Conservation (phyloP, 2,329 filamentous ascomycete genomes). For the Pseudonectria foliicola region DNA sequence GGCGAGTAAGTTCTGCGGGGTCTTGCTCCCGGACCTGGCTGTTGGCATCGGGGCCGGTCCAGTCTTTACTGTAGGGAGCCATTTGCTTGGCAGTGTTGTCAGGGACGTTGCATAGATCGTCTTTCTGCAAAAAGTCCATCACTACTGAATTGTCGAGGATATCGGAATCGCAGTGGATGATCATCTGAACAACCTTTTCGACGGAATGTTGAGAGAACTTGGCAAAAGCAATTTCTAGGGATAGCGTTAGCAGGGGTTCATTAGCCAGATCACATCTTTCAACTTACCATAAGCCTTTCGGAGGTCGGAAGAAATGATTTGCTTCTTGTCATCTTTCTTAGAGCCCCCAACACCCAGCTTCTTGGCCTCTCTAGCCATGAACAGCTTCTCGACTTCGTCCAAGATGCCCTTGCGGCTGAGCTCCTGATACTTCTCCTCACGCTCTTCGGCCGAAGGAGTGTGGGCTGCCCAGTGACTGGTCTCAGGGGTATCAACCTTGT, state of each 20-base stretch:
- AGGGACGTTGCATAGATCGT: conserved; percentile 85
- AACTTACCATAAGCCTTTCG: conserved; percentile 73
- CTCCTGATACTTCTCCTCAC: conserved; percentile 93
- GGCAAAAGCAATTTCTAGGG: conserved; percentile 73
- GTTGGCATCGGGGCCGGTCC: conserved; percentile 80
- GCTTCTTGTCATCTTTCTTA: conserved; percentile 93
- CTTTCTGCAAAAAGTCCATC: conserved; percentile 93
- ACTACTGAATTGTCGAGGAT: conserved; percentile 84
- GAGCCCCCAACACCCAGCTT: conserved; percentile 62
- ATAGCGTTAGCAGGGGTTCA: conserved; percentile 24
- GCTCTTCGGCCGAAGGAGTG: conserved; percentile 75
- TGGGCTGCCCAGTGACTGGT: conserved; percentile 90
- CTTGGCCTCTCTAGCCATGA: conserved; percentile 96
- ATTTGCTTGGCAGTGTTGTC: conserved; percentile 87
- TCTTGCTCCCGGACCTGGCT: conserved; percentile 77
- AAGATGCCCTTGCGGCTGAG: conserved; percentile 90
- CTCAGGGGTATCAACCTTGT: conserved; percentile 90
- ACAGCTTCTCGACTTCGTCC: conserved; percentile 95
- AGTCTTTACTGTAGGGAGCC: conserved; percentile 93
- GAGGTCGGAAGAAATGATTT: conserved; percentile 86
- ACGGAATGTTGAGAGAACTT: conserved; percentile 83
- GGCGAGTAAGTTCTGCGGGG: conserved; percentile 78
- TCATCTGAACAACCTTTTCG: conserved; percentile 83
- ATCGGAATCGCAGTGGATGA: conserved; percentile 89
- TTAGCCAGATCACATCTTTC: not conserved